Evolutionary conservation across 768 basidiomycete species (phyloP), one percentile per base, ranked within the genome.

Genomic region (Hirschioporus abietinus): DNA sequence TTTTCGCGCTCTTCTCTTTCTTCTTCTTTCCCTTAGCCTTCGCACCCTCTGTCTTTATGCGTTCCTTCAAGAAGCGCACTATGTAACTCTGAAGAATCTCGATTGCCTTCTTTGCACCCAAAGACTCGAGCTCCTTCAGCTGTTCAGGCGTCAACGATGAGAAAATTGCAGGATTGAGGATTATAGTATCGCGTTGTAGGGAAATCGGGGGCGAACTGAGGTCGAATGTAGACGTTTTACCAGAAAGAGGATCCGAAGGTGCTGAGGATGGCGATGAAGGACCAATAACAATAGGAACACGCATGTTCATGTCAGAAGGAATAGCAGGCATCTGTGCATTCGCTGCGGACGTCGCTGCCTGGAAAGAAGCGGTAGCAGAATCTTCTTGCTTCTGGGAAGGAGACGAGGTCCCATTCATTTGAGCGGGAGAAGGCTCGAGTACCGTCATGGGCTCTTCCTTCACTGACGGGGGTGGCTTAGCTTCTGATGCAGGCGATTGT

Each of bases 121-220:
- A 85, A 64, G 84, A 83, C 76, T 95, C 91, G 27, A 96, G 78
- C 60, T 90, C 88, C 66, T 82, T 84, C 59, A 96, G 78, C 75
- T 90, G 90, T 68, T 89, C 88, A 59, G 83, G 79, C 3, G 89
- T 86, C 15, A 96, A 83, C 65, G 88, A 88, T 9, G 89, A 84
- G 73, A 97, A 97, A 35, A 96, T 89, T 24, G 84, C 82, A 1
- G 95, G 95, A 71, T 93, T 91, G 42, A 97, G 85, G 66, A 94
- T 86, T 24, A 97, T 84, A 34, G 85, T 89, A 64, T 92, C 89
- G 70, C 94, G 89, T 69, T 96, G 93, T 15, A 96, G 78, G 25
- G 93, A 86, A 80, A 97, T 93, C 35, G 88, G 88, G 30, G 81
- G 83, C 1, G 77, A 74, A 0, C 78, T 75, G 34, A 74, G 70